These are phyloP conservation scores for Botrytis sinoallii DNA, from an alignment of 2,329 filamentous ascomycete genomes.

Conservation along the genomic window DNA sequence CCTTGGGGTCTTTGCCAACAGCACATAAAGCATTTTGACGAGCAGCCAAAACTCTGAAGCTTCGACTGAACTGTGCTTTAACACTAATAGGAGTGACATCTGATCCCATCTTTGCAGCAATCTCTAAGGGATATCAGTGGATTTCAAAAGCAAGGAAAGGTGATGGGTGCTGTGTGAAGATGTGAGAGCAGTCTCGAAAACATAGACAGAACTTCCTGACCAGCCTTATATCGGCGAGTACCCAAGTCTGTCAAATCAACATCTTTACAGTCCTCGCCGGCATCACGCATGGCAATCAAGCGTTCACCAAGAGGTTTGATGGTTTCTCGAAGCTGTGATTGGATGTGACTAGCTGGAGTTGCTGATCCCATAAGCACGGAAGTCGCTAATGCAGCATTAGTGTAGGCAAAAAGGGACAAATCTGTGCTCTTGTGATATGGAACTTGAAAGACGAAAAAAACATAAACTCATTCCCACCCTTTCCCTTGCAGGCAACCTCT, in stretches of 20 bases:
- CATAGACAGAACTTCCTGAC: constrained; percentile 17
- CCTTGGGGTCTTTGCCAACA: constrained; percentile 44
- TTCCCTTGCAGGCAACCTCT: constrained; percentile 9
- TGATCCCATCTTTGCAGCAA: constrained; percentile 36
- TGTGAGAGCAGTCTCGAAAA: neutral
- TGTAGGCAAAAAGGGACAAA: neutral
- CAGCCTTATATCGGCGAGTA: constrained; percentile 12
- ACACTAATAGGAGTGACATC: constrained; percentile 56
- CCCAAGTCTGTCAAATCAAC: constrained; percentile 13
- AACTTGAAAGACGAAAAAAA: constrained; percentile 16
- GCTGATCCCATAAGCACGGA: constrained; percentile 8
- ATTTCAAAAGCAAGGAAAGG: neutral
- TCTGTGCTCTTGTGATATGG: constrained; percentile 15
- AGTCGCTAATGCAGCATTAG: neutral
- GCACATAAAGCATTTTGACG: constrained; percentile 45
- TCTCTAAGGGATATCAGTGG: neutral
- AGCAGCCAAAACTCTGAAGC: constrained; percentile 53
- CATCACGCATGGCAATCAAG: constrained; percentile 9
- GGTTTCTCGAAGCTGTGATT: constrained; percentile 7
- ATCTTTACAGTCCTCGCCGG: constrained; percentile 10
- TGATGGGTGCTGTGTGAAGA: neutral
- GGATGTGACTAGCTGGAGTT: neutral
- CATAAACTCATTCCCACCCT: constrained; percentile 17
- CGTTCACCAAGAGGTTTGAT: constrained; percentile 15
- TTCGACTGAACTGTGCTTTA: constrained; percentile 55